A percentile compares a stretch with the other conserved stretches of the same genome.
These are phyloP conservation scores for Aphanocladium album DNA, from an alignment of 2,329 filamentous ascomycete genomes.

Conservation along the genomic window DNA sequence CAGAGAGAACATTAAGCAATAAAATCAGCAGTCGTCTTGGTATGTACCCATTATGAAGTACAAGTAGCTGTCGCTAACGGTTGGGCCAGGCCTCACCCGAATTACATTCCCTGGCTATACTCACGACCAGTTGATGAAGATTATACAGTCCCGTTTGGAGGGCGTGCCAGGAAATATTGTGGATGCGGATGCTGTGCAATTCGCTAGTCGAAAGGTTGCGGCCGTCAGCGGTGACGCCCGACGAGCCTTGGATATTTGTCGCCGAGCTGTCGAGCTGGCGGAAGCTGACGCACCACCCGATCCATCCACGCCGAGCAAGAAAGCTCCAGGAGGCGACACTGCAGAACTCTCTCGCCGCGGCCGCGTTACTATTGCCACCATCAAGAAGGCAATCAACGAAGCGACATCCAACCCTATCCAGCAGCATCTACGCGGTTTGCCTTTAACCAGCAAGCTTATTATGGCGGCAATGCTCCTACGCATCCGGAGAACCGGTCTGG, in stretches of 20 bases:
- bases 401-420: constrained; percentile 90
- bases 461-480: constrained; percentile 76
- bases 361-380: constrained; percentile 84
- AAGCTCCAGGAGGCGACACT: constrained; percentile 21
- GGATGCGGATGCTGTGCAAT: constrained; percentile 89
- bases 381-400: constrained; percentile 92
- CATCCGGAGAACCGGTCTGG: constrained; percentile 75
- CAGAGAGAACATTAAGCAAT: constrained; percentile 92
- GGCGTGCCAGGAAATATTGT: constrained; percentile 87
- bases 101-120: constrained; percentile 98
- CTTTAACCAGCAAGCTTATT: constrained; percentile 77
- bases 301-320: constrained; percentile 59
- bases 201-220: constrained; percentile 92
- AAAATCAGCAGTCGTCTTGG: constrained; percentile 91
- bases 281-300: constrained; percentile 60
- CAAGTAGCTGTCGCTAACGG: neutral
- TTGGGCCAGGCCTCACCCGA: constrained; percentile 67
- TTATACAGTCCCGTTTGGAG: constrained; percentile 89
- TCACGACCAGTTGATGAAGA: constrained; percentile 94
- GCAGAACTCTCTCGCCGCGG: constrained; percentile 26
- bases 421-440: constrained; percentile 77
- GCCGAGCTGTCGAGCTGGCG: constrained; percentile 89
- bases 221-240: constrained; percentile 93
- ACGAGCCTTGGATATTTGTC: constrained; percentile 89
- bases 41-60: constrained; percentile 22